Percentiles rank a stretch among this genome's conserved stretches.
Conservation (phyloP, 495 filamentous ascomycete genomes). For the Penicillium taxi region DNA sequence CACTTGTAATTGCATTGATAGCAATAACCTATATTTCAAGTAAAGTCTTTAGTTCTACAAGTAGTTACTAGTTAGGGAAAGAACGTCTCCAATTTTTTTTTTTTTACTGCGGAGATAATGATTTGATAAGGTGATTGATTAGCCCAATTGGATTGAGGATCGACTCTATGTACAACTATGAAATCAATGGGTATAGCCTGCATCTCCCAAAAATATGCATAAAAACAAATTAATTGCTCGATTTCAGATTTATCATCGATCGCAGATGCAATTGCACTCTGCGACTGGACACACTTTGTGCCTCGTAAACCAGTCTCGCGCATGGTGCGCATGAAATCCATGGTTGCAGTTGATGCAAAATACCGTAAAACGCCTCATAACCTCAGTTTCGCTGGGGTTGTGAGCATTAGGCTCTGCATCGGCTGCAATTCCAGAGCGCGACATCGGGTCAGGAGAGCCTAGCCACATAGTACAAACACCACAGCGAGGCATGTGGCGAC, state of each 20-base stretch:
- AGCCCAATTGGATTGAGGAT: too few species aligned
- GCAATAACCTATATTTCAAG: too few species aligned
- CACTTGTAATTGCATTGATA: too few species aligned
- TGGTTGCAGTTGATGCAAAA: constrained; percentile 89
- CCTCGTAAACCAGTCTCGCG: constrained; percentile 74
- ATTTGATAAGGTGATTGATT: too few species aligned
- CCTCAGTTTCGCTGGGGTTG: constrained; percentile 24
- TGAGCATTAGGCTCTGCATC: constrained; percentile 32
- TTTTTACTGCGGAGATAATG: too few species aligned
- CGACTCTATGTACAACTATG: constrained; percentile 1
- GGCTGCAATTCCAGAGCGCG: constrained; percentile 46
- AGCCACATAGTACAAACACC: constrained; percentile 81
- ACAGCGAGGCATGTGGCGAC: constrained; percentile 79
- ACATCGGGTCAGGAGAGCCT: constrained; percentile 65
- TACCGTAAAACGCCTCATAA: constrained; percentile 50
- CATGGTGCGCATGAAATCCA: constrained; percentile 83
- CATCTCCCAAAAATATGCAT: constrained; percentile 2
- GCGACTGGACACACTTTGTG: constrained; percentile 81
- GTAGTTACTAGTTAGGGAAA: too few species aligned
- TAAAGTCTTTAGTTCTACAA: too few species aligned
- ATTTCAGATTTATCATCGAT: constrained; percentile 19
- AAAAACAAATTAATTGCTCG: neutral
- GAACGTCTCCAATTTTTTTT: too few species aligned
- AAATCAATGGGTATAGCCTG: constrained; percentile 13
- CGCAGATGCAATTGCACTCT: constrained; percentile 81